A percentile compares a stretch with the other conserved stretches of the same genome.
Evolutionary conservation across 768 basidiomycete species (phyloP).

Genomic region (Trametes cinnabarina): DNA sequence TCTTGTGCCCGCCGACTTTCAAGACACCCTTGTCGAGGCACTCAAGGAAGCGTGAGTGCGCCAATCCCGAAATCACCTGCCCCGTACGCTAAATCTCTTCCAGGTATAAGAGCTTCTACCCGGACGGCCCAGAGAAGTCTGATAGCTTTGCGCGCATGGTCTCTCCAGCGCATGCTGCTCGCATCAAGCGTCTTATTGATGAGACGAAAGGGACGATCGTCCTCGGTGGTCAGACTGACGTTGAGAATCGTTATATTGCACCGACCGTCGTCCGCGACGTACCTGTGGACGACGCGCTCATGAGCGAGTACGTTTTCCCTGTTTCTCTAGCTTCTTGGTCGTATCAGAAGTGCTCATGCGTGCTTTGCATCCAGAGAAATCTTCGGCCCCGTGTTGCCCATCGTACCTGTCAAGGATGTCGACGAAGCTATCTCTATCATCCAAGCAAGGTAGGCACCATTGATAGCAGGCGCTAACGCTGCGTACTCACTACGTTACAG

Average conservation of each 20-base stretch:
- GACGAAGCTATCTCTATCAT: conserved; percentile 73
- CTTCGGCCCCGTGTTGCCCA: conserved; percentile 79
- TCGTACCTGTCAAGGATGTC: conserved; percentile 66
- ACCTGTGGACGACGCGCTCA: conserved; percentile 60
- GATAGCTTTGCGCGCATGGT: conserved; percentile 54
- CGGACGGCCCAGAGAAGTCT: conserved; percentile 39
- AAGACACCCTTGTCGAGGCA: conserved; percentile 40
- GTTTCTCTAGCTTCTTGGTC: background rate
- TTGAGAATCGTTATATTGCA: conserved; percentile 58
- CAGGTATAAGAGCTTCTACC: conserved; percentile 59
- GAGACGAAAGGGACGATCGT: conserved; percentile 63
- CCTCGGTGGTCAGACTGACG: conserved; percentile 61
- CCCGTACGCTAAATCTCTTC: background rate
- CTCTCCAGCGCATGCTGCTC: conserved; percentile 49
- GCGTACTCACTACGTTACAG: conserved; percentile 32
- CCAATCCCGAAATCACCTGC: too few species aligned
- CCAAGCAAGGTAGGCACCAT: conserved; percentile 47
- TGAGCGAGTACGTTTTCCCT: conserved; percentile 61
- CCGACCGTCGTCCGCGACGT: conserved; percentile 73
- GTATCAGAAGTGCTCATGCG: background rate
- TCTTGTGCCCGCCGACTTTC: conserved; percentile 42
- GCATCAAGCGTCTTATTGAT: conserved; percentile 63
- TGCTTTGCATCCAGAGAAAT: conserved; percentile 57
- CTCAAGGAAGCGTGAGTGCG: conserved; percentile 42
- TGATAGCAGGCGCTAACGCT: background rate